phyloP scores from a whole-genome alignment of 2,329 filamentous ascomycete species.

The Apiospora pterosperma region DNA sequence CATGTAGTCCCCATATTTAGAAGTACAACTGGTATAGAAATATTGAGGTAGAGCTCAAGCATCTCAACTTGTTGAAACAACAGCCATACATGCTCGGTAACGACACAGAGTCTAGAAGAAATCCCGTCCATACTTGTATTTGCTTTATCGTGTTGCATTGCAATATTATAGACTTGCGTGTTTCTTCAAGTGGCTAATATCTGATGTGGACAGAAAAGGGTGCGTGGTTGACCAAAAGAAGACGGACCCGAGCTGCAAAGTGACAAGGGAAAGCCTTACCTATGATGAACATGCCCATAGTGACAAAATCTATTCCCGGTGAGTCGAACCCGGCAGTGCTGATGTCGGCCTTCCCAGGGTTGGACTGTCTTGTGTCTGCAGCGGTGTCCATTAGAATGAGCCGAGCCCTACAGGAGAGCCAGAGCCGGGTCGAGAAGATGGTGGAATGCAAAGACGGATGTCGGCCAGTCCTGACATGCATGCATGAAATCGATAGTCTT shows the following conservation, averaged over 20 bases:
- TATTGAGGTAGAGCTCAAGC: neutral
- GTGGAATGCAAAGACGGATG: neutral
- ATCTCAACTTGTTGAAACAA: neutral
- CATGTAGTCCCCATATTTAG: slow-evolving; percentile 2
- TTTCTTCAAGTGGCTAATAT: neutral
- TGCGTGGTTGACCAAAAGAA: neutral
- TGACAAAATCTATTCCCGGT: slow-evolving; percentile 61
- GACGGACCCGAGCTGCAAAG: neutral
- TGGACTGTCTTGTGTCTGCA: neutral
- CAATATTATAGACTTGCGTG: neutral
- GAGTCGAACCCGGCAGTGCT: slow-evolving; percentile 14
- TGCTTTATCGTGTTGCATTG: neutral
- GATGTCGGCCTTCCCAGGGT: slow-evolving; percentile 3
- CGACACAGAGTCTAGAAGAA: neutral
- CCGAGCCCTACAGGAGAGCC: neutral
- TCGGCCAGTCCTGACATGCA: neutral
- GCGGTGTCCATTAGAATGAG: neutral
- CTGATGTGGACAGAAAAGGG: neutral
- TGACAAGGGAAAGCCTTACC: slow-evolving; percentile 40
- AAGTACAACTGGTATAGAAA: neutral
- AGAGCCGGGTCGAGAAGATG: neutral
- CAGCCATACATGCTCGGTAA: neutral
- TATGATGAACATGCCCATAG: slow-evolving; percentile 71
- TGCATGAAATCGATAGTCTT: neutral
- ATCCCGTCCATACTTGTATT: neutral